Percentiles rank a stretch among this genome's conserved stretches.
Conservation (phyloP, 345 rosid genomes). For the Sonneratia alba region DNA sequence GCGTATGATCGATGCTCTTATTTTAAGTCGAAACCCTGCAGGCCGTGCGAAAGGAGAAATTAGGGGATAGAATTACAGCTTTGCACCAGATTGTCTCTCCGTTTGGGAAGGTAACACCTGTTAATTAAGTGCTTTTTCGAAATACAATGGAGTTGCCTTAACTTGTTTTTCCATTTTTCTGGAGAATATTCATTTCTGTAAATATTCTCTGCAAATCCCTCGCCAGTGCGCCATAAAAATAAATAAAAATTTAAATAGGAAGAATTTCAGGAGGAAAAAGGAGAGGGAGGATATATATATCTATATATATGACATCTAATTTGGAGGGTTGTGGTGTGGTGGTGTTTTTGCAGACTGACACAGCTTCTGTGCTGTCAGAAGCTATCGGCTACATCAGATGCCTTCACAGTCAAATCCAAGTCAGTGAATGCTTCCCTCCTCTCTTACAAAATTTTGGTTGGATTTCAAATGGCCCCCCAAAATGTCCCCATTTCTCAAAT, state of each 20-base stretch:
- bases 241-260: too few relatives aligned
- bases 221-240: too few relatives aligned
- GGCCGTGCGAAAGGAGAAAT: constrained; percentile 75
- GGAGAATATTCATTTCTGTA: not conserved
- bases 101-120: constrained; percentile 63
- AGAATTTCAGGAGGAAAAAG: constrained; percentile 4
- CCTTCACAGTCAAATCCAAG: constrained; percentile 99
- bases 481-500: not conserved
- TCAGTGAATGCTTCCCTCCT: constrained; percentile 22
- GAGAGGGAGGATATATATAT: not conserved
- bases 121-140: too few relatives aligned
- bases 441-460: not conserved
- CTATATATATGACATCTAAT: constrained; percentile 12
- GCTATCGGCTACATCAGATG: constrained; percentile 99
- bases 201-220: not conserved
- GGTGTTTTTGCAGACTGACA: constrained; percentile 95
- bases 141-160: too few relatives aligned
- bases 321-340: constrained; percentile 34
- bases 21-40: constrained; percentile 12
- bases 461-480: not conserved
- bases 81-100: constrained; percentile 98
- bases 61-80: constrained; percentile 78
- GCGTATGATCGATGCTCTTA: too few relatives aligned
- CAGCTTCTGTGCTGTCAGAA: constrained; percentile 98
- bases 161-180: not conserved